These are phyloP conservation scores for Clonostachys sp. DNA, from an alignment of 2,329 filamentous ascomycete genomes.

Conservation along the genomic window DNA sequence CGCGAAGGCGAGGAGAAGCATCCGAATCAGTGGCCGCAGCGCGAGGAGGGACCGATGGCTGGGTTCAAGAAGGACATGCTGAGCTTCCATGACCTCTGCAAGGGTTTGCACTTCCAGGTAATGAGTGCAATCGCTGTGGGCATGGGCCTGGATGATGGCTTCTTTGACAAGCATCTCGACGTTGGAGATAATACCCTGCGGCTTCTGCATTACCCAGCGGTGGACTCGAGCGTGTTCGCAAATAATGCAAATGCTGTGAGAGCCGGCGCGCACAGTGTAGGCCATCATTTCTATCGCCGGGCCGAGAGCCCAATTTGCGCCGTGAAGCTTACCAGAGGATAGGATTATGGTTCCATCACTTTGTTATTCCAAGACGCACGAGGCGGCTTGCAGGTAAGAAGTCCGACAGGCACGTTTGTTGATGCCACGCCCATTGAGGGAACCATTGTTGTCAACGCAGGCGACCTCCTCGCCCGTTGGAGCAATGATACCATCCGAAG, in stretches of 20 bases:
- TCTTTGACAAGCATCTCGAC: conserved; percentile 74
- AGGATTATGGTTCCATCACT: conserved; percentile 57
- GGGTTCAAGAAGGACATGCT: conserved; percentile 72
- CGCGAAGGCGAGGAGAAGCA: conserved; percentile 51
- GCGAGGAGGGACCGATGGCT: conserved; percentile 19
- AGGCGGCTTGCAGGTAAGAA: conserved; percentile 56
- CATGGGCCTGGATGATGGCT: conserved; percentile 64
- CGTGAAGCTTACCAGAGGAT: background rate
- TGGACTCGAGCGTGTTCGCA: conserved; percentile 60
- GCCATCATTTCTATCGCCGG: conserved; percentile 2
- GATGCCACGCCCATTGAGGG: conserved; percentile 77
- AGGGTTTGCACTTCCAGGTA: conserved; percentile 67
- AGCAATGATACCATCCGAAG: conserved; percentile 89
- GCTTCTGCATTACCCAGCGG: conserved; percentile 72
- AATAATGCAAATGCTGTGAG: conserved; percentile 64
- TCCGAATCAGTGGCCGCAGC: conserved; percentile 74
- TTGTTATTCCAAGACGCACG: conserved; percentile 56
- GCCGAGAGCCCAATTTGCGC: too few relatives aligned
- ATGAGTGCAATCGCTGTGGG: conserved; percentile 85
- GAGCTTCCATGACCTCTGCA: conserved; percentile 70
- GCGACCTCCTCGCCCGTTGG: conserved; percentile 82
- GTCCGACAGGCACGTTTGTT: conserved; percentile 72
- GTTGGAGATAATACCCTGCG: conserved; percentile 67
- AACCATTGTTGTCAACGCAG: conserved; percentile 85
- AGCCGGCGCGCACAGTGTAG: conserved; percentile 68